Base-by-base conservation (phyloP, 176 grass and related monocot genomes). In the Raddia guianensis region DNA sequence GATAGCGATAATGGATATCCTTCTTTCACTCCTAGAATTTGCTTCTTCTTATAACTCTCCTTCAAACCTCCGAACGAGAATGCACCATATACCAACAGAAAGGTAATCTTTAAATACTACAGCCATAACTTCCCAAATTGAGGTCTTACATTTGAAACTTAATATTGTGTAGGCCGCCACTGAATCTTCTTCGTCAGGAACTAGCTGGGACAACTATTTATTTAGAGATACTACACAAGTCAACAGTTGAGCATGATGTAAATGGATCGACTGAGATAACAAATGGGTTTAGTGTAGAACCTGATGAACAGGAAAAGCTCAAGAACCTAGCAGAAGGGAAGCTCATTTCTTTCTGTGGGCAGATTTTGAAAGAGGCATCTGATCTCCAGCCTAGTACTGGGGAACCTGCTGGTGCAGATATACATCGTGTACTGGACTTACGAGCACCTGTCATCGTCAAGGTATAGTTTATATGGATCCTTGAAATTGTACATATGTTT, bases 141-240 rank as follows among this genome's bases (percentile, higher is more conserved):
- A 79, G 20, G 43, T 71, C 69, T 87, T 67, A 85, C 63, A 71
- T 64, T 83, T 83, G 63, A 85, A 75, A 79, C 48, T 82, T 84
- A 50, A 68, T 80, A n/a, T 61, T 77, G 7, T 81, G 71, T 80
- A 99, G 97, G 87, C 90, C 93, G 62, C 97, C 97, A 35, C 68
- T 90, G 66, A 99, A 93, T 91, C 90, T 99, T 88, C 91, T 99
- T 58, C 90, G 97, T 35, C 97, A 99, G 88, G 97, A 99, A 86
- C 84, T 99, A 77, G 85, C 90, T 77, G 97, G 97, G 85, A 93
- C 93, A 65, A 73, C 87, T 54, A 99, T 99, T 67, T 99, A 96
- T 91, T 87, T 99, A 61, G 97, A 99, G 49, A 96, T 99, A 71
- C 90, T 99, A 67, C 93, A 99, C 49, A 99, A 96, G 74, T 96